Base-by-base conservation (phyloP, 768 basidiomycete genomes). In the Mycena albidolilacea region DNA sequence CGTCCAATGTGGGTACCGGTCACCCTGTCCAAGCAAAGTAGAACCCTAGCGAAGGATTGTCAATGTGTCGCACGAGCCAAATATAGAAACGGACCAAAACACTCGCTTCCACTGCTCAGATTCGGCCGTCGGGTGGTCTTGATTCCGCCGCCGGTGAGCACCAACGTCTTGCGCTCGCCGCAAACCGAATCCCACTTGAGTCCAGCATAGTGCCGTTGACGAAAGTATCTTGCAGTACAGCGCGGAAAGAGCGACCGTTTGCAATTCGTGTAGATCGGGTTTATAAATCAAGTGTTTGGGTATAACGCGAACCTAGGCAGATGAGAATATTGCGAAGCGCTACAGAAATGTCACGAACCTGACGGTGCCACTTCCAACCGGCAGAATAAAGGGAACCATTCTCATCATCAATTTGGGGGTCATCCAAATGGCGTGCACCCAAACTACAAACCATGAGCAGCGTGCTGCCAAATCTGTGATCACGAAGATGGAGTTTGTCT, bases 351-450 rank as follows among this genome's bases (percentile, higher is more conserved):
- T 7, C 7, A 30, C 66, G 3, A 50, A 72, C 71, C 67, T 73
- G 72, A 9, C 86, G 84, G 76, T 89, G 90, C 85, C 88, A 93
- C 70, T 86, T 87, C 90, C 90, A 92, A 0, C 91, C 93, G 41
- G 88, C 86, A 35, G 83, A 86, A 37, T 84, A 78, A n/a, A 5
- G 21, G 8, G 1, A 7, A 10, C 78, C 77, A 2, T 21, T 6
- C 12, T 7, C 80, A 43, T 82, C 83, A 61, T 86, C 85, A 12
- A 85, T 88, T 19, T 91, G 85, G 0, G 87, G 86, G 78, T 95
- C 92, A 38, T 92, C 85, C 14, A 87, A 88, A 66, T 83, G 82
- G 35, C 91, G 87, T 0, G 92, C 81, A 0, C 90, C 95, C 64
- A 90, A 82, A 0, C 95, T 93, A 79, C 67, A 72, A 17, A 70